Evolutionary conservation across 164 flowering plant species (phyloP).

Genomic region (Macadamia tetraphylla): DNA sequence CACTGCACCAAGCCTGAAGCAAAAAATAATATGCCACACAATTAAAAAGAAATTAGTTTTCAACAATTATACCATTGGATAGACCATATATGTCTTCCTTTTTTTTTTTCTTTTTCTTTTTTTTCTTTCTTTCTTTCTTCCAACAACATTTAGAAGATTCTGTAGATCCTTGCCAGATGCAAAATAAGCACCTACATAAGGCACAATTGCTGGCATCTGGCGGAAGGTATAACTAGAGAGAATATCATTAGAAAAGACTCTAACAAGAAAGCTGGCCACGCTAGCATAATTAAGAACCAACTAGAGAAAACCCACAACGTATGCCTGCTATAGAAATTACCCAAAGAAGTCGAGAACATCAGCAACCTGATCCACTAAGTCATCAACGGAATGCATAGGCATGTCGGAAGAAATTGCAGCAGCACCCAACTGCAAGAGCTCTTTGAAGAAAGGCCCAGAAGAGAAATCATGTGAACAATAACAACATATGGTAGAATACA

Average conservation of each 20-base stretch:
- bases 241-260: neutral
- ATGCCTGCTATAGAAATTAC: slow-evolving; percentile 30
- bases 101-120: too few species aligned
- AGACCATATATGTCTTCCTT: too few species aligned
- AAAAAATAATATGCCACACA: slow-evolving; percentile 5
- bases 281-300: neutral
- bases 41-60: slow-evolving; percentile 7
- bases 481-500: neutral
- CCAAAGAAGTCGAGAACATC: slow-evolving; percentile 76
- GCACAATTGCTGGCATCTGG: neutral
- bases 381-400: slow-evolving; percentile 48
- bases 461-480: slow-evolving; percentile 16
- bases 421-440: slow-evolving; percentile 67
- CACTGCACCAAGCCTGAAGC: slow-evolving; percentile 51
- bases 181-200: neutral
- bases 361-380: slow-evolving; percentile 63
- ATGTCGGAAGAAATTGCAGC: slow-evolving; percentile 38
- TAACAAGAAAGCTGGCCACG: neutral
- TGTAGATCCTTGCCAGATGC: neutral
- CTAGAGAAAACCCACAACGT: neutral
- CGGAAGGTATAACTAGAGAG: neutral
- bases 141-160: neutral
- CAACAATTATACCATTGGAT: neutral
- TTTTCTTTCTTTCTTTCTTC: neutral
- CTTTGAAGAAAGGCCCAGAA: slow-evolving; percentile 26